Base-by-base conservation (phyloP, 768 basidiomycete species). In the Phallus indusiatus region DNA sequence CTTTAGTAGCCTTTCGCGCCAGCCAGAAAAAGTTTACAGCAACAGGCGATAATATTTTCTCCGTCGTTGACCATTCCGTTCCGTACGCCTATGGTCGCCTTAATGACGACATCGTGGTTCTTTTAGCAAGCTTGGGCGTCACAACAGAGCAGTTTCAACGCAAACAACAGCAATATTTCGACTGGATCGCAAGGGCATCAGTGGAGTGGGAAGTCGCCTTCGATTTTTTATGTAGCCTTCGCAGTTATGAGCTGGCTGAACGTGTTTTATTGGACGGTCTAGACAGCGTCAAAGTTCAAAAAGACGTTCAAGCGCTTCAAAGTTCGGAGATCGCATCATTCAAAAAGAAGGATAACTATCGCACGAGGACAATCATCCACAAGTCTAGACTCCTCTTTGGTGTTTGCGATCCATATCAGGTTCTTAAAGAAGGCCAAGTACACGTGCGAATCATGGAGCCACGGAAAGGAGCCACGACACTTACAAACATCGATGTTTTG, bases 1-100 rank as follows among this genome's bases (percentile, higher is more conserved):
- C 77, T 53, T 70, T 79, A 0, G 79, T 77, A 12, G 74, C 83
- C 60, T 86, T 87, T 63, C 76, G 84, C 18, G 77, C 80, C 60
- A 85, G 84, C 67, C 85, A 85, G 81, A 84, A 81, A 66, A 87
- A 87, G 64, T 86, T 87, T 69, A 75, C 70, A 9, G 78, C 82
- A 0, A 80, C 76, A 0, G 63, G 71, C 7, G 79, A 84, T 60
- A 72, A 75, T 47, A 85, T 83, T 0, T 85, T 86, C 69, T 85
- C 85, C 0, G 80, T 86, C 42, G 84, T 86, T 7, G 81, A 79
- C 34, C 74, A 81, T 64, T 85, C 85, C 1, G 76, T 73, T 53
- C 85, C 84, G 1, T 86, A 82, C 55, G 72, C 81, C 0, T 86
- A 83, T 62, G 84, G 81, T 0, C 76, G 84, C 6, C 72, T 87